Evolutionary conservation across 306 rosid genomes (phyloP), one percentile per base, ranked within the genome.

Genomic region (Lagenaria siceraria): DNA sequence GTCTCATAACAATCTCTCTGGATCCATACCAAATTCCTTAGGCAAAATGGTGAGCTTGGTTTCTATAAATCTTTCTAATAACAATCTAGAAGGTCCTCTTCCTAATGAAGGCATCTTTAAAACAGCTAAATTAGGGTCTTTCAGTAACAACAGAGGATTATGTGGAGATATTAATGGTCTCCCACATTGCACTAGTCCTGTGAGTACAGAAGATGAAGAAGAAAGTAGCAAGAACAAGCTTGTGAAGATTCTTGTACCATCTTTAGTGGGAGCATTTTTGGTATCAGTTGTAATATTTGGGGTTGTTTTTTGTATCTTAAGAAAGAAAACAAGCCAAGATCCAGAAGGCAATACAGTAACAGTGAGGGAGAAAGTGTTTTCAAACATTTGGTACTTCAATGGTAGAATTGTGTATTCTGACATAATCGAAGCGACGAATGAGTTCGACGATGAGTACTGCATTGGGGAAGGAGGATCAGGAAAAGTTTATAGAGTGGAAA

Each of bases 1-100:
- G 56, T 89, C 93, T 12, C 85, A 78, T 78, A 87, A 89, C 42
- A 75, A 81, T 62, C 80, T 89, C 8, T 78, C 86, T 4, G 90
- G 90, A 42, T n/a, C 85, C 9, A 80, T 89, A 49, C 90, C 90
- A 48, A 8, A 49, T 21, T 58, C 80, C 7, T 56, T 89, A 10
- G 10, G 73, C 65, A 9, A 25, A 62, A 87, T 86, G 89, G 24
- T 85, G 72, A 80, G 92, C 77, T 80, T 86, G 77, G 82, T 80
- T 13, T 36, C 22, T 42, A 66, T 89, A 15, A 80, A 85, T 75
- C 84, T 89, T 18, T 89, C 93, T 10, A 19, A 82, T 75, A 89
- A 89, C 81, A 25, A 82, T 40, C 79, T 89, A 33, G 89, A 87
- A 76, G 90, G 90, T 2, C 75, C 58, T 52, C 77, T 86, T 68